A percentile compares a stretch with the other conserved stretches of the same genome.
These are phyloP conservation scores for Tetrahymena malaccensis DNA, from an alignment of 73 alveolate genomes.

Conservation along the genomic window DNA sequence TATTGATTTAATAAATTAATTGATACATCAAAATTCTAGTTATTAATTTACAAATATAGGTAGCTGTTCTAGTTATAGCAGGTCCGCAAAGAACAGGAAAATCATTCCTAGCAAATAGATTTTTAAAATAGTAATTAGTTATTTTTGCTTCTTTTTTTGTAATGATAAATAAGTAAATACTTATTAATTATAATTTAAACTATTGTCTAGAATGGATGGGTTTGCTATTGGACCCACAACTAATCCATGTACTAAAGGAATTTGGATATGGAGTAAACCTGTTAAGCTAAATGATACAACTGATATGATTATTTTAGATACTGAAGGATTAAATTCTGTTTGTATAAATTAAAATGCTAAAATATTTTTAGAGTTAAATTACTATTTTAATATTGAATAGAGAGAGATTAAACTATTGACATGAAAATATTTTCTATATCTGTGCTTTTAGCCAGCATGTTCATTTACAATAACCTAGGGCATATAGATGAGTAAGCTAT, in stretches of 20 bases:
- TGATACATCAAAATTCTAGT: not conserved
- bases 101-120: slow-evolving; percentile 78
- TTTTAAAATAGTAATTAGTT: slow-evolving; percentile 34
- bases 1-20: not conserved
- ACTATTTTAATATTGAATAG: slow-evolving; percentile 20
- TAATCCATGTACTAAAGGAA: slow-evolving; percentile 92
- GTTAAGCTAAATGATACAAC: slow-evolving; percentile 49
- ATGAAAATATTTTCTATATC: slow-evolving; percentile 86
- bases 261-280: slow-evolving; percentile 94
- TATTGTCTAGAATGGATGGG: slow-evolving; percentile 57
- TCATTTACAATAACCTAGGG: slow-evolving; percentile 80
- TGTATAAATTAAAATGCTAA: not conserved
- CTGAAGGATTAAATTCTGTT: slow-evolving; percentile 88
- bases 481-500: slow-evolving; percentile 83
- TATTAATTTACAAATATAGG: slow-evolving; percentile 7
- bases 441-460: slow-evolving; percentile 68
- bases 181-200: not conserved
- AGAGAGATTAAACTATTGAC: slow-evolving; percentile 75
- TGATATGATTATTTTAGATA: slow-evolving; percentile 73
- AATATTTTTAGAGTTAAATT: no score
- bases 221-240: slow-evolving; percentile 86
- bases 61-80: slow-evolving; percentile 79
- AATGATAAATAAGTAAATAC: not conserved
- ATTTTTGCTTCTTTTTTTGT: not conserved
- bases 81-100: slow-evolving; percentile 93